Evolutionary conservation across 495 filamentous ascomycete species (phyloP), one percentile per base, ranked within the genome.

Genomic region (Aspergillus baeticus): DNA sequence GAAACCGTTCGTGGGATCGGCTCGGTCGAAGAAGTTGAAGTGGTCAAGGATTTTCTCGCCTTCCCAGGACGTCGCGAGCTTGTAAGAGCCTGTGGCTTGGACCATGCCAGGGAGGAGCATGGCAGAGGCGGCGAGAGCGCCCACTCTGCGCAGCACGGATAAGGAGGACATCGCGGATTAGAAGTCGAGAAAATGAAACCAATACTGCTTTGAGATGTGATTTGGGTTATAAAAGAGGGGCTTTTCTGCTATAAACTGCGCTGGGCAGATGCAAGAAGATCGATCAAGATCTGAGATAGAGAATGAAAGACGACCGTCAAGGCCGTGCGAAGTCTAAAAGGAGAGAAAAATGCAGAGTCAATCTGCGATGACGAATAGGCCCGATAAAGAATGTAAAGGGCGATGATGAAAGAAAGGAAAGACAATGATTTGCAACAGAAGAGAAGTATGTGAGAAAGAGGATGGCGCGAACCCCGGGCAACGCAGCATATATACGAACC

Each of bases 1-100:
- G 63, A 80, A 88, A 8, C 87, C 88, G 59, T 85, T 74, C 6
- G 87, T 90, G 2, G 87, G 87, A 59, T 92, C 87, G 0, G 72
- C n/a, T 0, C 63, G 70, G 29, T 57, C 66, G 57, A 73, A 78
- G 62, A 81, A 79, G 43, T 74, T 68, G 69, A 83, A 83, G 46
- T 71, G 72, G 29, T 77, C 57, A 59, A 83, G 74, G 64, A 83
- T 83, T 31, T 71, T 71, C n/a, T 72, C 52, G 11, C 74, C 70
- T 41, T 77, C 69, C 68, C 73, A 81, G 35, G 70, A 71, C 59
- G 76, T 66, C 14, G 69, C 58, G 42, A 83, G 67, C 38, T 64
- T 67, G 64, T 82, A 84, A 43, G 55, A 67, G 38, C 37, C 21
- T 6, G 35, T 31, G 51, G 42, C 49, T 31, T 20, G 41, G 41